Evolutionary conservation across 192 early-diverging fungal species (phyloP), one percentile per base, ranked within the genome.

Genomic region (Mortierella claussenii): DNA sequence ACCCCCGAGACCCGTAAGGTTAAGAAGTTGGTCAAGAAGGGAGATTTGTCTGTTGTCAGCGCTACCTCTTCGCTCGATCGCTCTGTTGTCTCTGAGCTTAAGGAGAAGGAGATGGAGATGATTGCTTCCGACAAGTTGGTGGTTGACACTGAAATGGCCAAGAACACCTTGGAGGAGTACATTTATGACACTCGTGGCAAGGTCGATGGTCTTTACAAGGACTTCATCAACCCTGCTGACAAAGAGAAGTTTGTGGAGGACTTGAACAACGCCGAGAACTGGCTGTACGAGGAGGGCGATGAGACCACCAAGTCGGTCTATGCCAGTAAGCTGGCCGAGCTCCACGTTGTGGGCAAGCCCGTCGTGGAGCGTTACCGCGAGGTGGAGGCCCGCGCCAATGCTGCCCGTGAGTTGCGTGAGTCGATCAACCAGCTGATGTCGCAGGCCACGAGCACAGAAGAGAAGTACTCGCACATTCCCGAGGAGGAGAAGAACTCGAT

Each of bases 271-370:
- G 89, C 89, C 60, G 97, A 98, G 88, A 92, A 97, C 80, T 99
- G 97, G 97, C 88, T 99, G 68, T 99, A 99, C 84, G 96, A 94
- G 50, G 95, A 98, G 69, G 97, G 97, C 53, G 94, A 97, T 54
- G 94, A 95, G 78, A 87, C 93, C 0, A 89, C 91, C 76, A 97
- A 97, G 89, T 91, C 88, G 20, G 92, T 92, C 21, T 99, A 96
- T 65, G 80, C 86, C 21, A 89, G 89, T 70, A 96, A 95, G 85
- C 83, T 99, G 30, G 81, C 76, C 0, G 84, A 80, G 12, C 89
- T 99, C 70, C 92, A 92, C 85, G 87, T 87, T 55, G 84, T 86
- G 33, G 95, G 95, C 43, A 89, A 92, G 60, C 96, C 96, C 30
- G 86, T 96, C 55, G 83, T 80, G 34, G 86, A 90, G 75, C 89